Evolutionary conservation across 495 filamentous ascomycete genomes (phyloP).

Genomic region (Xylaria cubensis): DNA sequence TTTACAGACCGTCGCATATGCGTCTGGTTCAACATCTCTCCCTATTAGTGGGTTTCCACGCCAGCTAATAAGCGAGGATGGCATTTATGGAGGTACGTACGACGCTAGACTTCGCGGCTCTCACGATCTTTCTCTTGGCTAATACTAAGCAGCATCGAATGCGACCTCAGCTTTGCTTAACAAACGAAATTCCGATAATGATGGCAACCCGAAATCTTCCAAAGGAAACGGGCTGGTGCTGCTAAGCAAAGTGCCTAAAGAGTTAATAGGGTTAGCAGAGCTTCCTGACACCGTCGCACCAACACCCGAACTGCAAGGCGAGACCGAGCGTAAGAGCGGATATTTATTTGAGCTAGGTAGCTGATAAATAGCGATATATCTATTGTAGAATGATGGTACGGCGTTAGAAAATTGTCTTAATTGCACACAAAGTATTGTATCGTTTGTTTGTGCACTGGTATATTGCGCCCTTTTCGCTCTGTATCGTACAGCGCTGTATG

Average conservation of each 20-base stretch:
- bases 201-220: not conserved
- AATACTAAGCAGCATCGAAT: not conserved
- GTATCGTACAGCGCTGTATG: not conserved
- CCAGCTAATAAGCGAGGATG: not conserved
- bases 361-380: not conserved
- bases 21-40: not conserved
- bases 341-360: not conserved
- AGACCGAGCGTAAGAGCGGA: not conserved
- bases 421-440: not conserved
- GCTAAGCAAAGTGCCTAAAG: not conserved
- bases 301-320: not conserved
- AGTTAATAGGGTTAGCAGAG: not conserved
- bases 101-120: not conserved
- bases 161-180: not conserved
- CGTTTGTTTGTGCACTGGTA: not conserved
- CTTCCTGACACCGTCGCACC: not conserved
- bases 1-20: not conserved
- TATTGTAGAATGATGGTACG: not conserved
- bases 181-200: not conserved
- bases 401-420: not conserved
- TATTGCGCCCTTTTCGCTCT: not conserved
- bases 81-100: not conserved
- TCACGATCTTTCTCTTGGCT: not conserved
- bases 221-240: not conserved
- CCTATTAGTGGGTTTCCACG: not conserved